phyloP scores from a whole-genome alignment of 2,329 filamentous ascomycete species.

The Aspergillus awamori region DNA sequence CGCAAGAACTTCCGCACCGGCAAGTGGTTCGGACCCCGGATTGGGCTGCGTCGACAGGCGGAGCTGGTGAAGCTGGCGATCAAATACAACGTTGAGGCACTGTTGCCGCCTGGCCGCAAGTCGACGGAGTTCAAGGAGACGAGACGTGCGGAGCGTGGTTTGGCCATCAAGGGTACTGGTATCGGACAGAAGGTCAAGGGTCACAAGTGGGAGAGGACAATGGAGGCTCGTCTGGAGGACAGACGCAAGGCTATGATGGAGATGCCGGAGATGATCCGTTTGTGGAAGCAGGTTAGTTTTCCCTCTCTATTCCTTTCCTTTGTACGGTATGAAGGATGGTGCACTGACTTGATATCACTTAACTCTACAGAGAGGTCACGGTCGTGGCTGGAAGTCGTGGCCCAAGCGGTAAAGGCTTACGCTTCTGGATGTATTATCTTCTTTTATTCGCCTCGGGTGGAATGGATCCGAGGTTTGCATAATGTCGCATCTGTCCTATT shows the following conservation, averaged over 20 bases:
- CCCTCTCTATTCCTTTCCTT: background rate
- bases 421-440: background rate
- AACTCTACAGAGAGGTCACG: slow-evolving; percentile 63
- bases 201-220: slow-evolving; percentile 84
- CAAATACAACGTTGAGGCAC: slow-evolving; percentile 75
- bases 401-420: slow-evolving; percentile 53
- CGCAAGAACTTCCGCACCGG: slow-evolving; percentile 77
- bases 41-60: slow-evolving; percentile 83
- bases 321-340: background rate
- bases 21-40: slow-evolving; percentile 80
- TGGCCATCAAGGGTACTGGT: slow-evolving; percentile 90
- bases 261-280: slow-evolving; percentile 88
- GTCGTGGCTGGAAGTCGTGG: slow-evolving; percentile 74
- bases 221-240: slow-evolving; percentile 82
- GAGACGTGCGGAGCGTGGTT: slow-evolving; percentile 73
- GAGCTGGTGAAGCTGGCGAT: slow-evolving; percentile 85
- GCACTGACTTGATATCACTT: slow-evolving; percentile 38
- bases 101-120: slow-evolving; percentile 78
- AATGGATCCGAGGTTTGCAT: slow-evolving; percentile 8
- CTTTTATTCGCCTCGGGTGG: slow-evolving; percentile 3
- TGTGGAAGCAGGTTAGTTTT: slow-evolving; percentile 83
- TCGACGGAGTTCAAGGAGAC: slow-evolving; percentile 68
- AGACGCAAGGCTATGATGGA: slow-evolving; percentile 89
- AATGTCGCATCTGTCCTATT: slow-evolving; percentile 21
- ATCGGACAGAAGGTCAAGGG: slow-evolving; percentile 93